Base-by-base conservation (phyloP, 2,329 filamentous ascomycete genomes). In the Colletotrichum endophyticum region DNA sequence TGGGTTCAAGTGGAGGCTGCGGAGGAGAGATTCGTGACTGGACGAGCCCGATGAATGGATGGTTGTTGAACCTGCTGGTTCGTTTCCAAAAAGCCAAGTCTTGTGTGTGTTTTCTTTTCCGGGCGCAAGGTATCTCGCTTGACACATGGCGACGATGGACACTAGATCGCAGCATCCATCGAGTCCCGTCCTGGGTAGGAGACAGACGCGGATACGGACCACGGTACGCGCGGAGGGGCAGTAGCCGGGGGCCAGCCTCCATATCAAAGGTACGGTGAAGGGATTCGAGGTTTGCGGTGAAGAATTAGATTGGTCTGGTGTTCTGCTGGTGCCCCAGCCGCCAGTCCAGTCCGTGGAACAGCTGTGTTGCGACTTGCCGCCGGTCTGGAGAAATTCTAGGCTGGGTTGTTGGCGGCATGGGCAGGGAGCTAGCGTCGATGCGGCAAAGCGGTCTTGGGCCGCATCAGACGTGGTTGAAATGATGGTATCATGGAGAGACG, bases 271-370 rank as follows among this genome's bases (percentile, higher is more conserved):
- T 56, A 75, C 63, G 68, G 73, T 75, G 67, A 70, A 30, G 72
- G 22, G 28, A 22, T 36, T 57, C 30, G 66, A 68, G 49, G 32
- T 72, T 67, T 75, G 73, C 73, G 73, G 73, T 75, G 73, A 72
- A 67, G 69, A 67, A 67, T n/a, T n/a, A 22, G 53, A 72, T 44
- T 56, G 62, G 53, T 72, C 44, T 64, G 63, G 56, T 68, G 73
- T 64, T 36, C 57, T 72, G 22, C 11, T 28, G 63, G 61, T 67
- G 64, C 44, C 27, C 64, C 39, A 72, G 68, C 49, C 34, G 61
- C 22, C 49, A 70, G 62, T 61, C 34, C 32, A 27, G 34, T 39
- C 15, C 36, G 15, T 39, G 36, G 16, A 39, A 16, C 36, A 39
- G 36, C 7, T 9, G 2, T 39, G 8, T 39, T 39, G 36, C 36